A percentile compares a stretch with the other conserved stretches of the same genome.
These are phyloP conservation scores for Lentinus brumalis DNA, from an alignment of 768 basidiomycete species.

Conservation along the genomic window DNA sequence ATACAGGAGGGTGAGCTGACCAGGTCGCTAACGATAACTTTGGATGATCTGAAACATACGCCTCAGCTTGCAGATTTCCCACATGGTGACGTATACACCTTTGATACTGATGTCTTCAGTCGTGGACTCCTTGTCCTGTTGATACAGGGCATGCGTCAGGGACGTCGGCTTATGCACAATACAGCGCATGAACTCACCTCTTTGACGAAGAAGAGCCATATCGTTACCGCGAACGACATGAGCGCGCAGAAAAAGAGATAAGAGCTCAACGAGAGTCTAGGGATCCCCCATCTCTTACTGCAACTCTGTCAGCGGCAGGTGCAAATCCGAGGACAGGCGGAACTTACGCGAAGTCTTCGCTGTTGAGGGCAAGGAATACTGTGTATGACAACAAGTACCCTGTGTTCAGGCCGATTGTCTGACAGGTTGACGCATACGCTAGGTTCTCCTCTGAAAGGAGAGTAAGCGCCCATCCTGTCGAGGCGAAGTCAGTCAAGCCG, in stretches of 20 bases:
- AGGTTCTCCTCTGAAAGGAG: conserved; percentile 90
- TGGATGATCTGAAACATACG: conserved; percentile 74
- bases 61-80: conserved; percentile 87
- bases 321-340: background rate
- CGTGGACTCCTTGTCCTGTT: conserved; percentile 71
- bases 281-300: conserved; percentile 78
- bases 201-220: conserved; percentile 89
- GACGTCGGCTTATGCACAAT: background rate
- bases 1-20: too few relatives aligned
- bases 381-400: conserved; percentile 97
- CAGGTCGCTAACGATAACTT: background rate
- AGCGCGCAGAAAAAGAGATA: conserved; percentile 89
- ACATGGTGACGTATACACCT: conserved; percentile 92
- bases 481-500: conserved; percentile 41
- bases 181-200: conserved; percentile 56
- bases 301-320: conserved; percentile 7
- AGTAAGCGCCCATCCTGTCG: conserved; percentile 74
- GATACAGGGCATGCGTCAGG: background rate
- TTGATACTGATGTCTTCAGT: conserved; percentile 88
- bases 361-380: conserved; percentile 96
- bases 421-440: conserved; percentile 96
- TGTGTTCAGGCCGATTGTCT: conserved; percentile 95
- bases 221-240: conserved; percentile 79
- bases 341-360: conserved; percentile 82
- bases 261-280: conserved; percentile 66